Base-by-base conservation (phyloP, 2,329 filamentous ascomycete genomes). In the Periconia digitata region DNA sequence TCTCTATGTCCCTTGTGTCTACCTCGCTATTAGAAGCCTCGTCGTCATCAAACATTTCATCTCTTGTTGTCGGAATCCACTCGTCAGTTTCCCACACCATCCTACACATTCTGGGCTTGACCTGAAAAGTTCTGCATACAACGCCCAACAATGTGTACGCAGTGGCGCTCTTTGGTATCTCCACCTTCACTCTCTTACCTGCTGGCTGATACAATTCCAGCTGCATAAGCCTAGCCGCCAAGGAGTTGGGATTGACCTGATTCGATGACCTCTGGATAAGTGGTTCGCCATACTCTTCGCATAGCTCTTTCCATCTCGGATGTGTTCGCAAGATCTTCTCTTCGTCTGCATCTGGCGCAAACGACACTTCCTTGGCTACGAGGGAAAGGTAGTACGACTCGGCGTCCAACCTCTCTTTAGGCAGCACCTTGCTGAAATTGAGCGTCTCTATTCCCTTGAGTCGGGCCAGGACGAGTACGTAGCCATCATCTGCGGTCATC, bases 381-480 rank as follows among this genome's bases (percentile, higher is more conserved):
- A 88, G 82, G 0, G 86, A 89, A 10, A 97, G 82, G 69, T 99
- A 99, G 69, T 95, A 99, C 63, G 92, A 86, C 60, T 97, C 94
- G 4, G 91, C 91, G 63, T 97, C 94, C 45, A 84, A 79, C 16
- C 92, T 84, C 67, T 97, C 92, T 36, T 86, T 83, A 1, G 77
- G 59, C 0, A 85, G 85, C 58, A 97, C 85, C 1, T 69, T 71
- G 50, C 72, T 85, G 67, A 89, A 90, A 66, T 94, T 94, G 23
- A 96, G 79, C 1, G 76, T 78, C 44, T 79, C 80, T 8, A 97
- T 79, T 1, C 75, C 74, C 1, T 81, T 79, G 1, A 96, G 76
- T 2, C 91, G 87, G 22, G 86, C 89, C 21, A 95, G 76, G 1
- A 89, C 90, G 40, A 96, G 80, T 89, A 96, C 95, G 74, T 91